Evolutionary conservation across 2,329 filamentous ascomycete species (phyloP).

Genomic region (Fusarium denticulatum): DNA sequence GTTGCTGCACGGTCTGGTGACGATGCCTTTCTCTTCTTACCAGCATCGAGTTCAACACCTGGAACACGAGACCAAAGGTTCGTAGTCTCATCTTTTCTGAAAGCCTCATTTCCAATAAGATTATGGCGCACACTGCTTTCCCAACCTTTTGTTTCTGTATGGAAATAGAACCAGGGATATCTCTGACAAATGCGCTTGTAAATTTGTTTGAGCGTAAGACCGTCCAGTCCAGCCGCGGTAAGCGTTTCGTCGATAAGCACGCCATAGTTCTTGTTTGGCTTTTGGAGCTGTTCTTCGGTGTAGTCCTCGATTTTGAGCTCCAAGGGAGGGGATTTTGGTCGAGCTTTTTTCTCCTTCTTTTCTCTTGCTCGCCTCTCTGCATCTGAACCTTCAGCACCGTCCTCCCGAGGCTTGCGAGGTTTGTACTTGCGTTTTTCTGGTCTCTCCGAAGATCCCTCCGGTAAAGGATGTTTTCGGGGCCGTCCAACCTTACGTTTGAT

Average conservation of each 20-base stretch:
- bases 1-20: constrained; percentile 61
- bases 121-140: constrained; percentile 73
- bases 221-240: constrained; percentile 62
- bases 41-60: constrained; percentile 67
- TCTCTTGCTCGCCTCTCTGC: constrained; percentile 65
- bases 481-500: constrained; percentile 73
- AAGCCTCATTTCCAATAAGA: constrained; percentile 69
- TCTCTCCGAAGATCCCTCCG: constrained; percentile 63
- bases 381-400: constrained; percentile 65
- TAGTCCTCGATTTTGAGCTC: constrained; percentile 65
- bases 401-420: constrained; percentile 67
- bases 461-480: constrained; percentile 70
- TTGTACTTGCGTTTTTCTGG: constrained; percentile 75
- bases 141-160: constrained; percentile 71
- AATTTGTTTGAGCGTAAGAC: constrained; percentile 69
- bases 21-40: constrained; percentile 67
- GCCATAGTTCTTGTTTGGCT: constrained; percentile 71
- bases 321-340: constrained; percentile 69
- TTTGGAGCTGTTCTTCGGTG: constrained; percentile 66
- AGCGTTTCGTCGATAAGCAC: constrained; percentile 70
- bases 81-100: constrained; percentile 66
- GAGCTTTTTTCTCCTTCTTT: constrained; percentile 68
- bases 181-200: constrained; percentile 69
- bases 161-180: constrained; percentile 70
- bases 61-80: constrained; percentile 67